These are phyloP conservation scores for Eruca vesicaria DNA, from an alignment of 441 rosid species.

Conservation along the genomic window DNA sequence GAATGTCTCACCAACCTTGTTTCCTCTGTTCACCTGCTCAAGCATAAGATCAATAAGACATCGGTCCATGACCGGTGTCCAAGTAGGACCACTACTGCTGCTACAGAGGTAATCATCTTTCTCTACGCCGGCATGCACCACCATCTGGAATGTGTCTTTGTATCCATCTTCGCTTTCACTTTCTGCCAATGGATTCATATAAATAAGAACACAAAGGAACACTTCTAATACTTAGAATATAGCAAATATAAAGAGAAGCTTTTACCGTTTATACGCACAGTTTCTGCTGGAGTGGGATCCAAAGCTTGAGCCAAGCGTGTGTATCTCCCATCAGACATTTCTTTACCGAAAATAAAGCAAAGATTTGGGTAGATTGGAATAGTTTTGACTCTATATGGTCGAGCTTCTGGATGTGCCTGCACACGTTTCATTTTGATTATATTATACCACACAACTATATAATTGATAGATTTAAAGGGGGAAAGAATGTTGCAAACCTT, in stretches of 20 bases:
- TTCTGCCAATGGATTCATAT: constrained; percentile 12
- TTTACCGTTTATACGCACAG: constrained; percentile 55
- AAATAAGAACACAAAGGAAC: not conserved
- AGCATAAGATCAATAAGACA: constrained; percentile 61
- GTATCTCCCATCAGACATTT: constrained; percentile 63
- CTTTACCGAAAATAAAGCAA: constrained; percentile 69
- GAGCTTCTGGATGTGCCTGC: constrained; percentile 89
- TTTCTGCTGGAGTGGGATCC: constrained; percentile 39
- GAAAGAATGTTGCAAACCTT: constrained; percentile 45
- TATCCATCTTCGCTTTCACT: constrained; percentile 14
- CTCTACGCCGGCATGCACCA: constrained; percentile 35
- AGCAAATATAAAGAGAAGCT: not conserved
- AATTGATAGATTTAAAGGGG: not conserved
- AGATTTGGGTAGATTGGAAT: constrained; percentile 77
- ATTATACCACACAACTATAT: constrained; percentile 23
- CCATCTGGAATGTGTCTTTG: constrained; percentile 2
- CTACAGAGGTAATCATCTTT: constrained; percentile 33
- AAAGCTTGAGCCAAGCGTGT: constrained; percentile 59
- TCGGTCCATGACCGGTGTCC: constrained; percentile 67
- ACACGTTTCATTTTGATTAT: constrained; percentile 16
- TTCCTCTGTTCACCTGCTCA: constrained; percentile 50
- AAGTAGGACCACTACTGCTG: constrained; percentile 33
- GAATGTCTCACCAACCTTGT: constrained; percentile 46
- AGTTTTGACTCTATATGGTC: constrained; percentile 84
- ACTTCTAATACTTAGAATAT: no score